A percentile compares a stretch with the other conserved stretches of the same genome.
Evolutionary conservation across 176 grass and related monocot species (phyloP).

Genomic region (Triticum aestivum): DNA sequence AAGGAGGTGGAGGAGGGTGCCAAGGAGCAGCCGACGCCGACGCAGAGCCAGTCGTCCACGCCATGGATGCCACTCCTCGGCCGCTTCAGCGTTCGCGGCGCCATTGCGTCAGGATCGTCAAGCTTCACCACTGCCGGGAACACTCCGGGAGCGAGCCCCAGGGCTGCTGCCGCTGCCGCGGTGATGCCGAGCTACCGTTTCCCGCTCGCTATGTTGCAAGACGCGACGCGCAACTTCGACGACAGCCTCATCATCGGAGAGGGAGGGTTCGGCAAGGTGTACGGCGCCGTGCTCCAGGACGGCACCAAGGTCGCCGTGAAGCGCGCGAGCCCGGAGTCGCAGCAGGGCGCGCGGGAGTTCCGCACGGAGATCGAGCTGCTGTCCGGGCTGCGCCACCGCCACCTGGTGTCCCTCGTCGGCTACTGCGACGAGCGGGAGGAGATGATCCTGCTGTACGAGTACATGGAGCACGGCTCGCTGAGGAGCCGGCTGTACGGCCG

Average conservation of each 20-base stretch:
- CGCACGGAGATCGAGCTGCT: slow-evolving; percentile 41
- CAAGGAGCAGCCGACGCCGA: neutral
- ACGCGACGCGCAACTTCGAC: slow-evolving; percentile 40
- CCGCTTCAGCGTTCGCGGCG: slow-evolving; percentile 7
- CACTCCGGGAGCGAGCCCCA: neutral
- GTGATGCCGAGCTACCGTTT: slow-evolving; percentile 21
- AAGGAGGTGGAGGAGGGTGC: neutral
- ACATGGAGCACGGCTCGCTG: slow-evolving; percentile 45
- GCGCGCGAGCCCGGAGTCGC: slow-evolving; percentile 42
- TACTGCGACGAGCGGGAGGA: slow-evolving; percentile 49
- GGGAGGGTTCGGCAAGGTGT: slow-evolving; percentile 57
- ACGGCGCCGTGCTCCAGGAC: slow-evolving; percentile 27
- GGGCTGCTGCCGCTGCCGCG: neutral
- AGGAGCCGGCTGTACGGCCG: slow-evolving; percentile 37
- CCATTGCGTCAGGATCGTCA: neutral
- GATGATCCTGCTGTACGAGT: slow-evolving; percentile 48
- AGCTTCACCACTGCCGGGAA: neutral
- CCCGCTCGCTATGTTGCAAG: slow-evolving; percentile 29
- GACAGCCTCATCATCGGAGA: slow-evolving; percentile 28
- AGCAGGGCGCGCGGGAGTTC: slow-evolving; percentile 53
- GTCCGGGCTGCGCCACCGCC: slow-evolving; percentile 31
- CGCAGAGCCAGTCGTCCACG: neutral
- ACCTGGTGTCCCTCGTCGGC: slow-evolving; percentile 45
- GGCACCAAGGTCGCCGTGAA: slow-evolving; percentile 44
- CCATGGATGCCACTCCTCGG: slow-evolving; percentile 41